Evolutionary conservation across 345 rosid genomes (phyloP).

Genomic region (thale cress (Arabidopsis thaliana)): DNA sequence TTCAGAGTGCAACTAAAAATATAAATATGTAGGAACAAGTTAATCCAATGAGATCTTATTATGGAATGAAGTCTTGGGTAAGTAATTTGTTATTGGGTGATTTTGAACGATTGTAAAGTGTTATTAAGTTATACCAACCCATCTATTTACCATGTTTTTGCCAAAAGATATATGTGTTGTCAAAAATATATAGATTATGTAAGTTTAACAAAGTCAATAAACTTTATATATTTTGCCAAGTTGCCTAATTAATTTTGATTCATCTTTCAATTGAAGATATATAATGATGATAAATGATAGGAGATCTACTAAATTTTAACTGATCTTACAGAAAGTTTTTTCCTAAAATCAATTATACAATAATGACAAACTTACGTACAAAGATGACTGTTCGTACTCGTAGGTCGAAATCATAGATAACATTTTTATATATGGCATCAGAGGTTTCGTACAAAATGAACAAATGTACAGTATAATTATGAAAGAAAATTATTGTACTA

Average conservation of each 20-base stretch:
- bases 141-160: background rate
- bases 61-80: background rate
- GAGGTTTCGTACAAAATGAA: background rate
- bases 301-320: background rate
- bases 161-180: background rate
- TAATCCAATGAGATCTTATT: background rate
- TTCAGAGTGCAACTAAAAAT: background rate
- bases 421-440: background rate
- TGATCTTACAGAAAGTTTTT: background rate
- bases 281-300: too few species aligned
- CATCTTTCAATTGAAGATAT: background rate
- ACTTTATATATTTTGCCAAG: background rate
- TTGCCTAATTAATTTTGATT: background rate
- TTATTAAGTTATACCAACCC: background rate
- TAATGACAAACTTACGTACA: background rate
- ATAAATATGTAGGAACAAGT: background rate
- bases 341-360: background rate
- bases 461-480: background rate
- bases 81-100: background rate
- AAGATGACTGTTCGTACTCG: background rate
- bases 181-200: background rate
- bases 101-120: background rate
- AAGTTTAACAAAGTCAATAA: background rate
- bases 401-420: background rate
- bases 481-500: background rate